These are phyloP conservation scores for Leucocoprinus birnbaumii DNA, from an alignment of 768 basidiomycete species.

Conservation along the genomic window DNA sequence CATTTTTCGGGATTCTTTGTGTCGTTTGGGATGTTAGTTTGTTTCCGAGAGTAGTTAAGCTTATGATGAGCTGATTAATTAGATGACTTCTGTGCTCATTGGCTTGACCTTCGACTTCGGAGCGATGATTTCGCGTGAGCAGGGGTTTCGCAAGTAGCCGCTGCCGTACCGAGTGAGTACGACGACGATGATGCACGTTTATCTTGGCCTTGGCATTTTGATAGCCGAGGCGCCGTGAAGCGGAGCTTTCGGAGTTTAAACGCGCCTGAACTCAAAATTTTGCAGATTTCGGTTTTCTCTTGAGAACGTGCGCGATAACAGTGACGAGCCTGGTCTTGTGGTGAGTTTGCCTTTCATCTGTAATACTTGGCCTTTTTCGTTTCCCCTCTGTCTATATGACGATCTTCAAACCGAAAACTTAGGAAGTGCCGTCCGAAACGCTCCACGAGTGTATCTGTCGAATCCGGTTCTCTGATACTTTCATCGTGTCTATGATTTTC, in stretches of 20 bases:
- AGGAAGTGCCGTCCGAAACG: slow-evolving; percentile 62
- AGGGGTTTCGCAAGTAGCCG: too few species aligned
- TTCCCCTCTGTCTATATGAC: slow-evolving; percentile 27
- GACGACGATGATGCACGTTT: too few species aligned
- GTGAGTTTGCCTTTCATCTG: not conserved
- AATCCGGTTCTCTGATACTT: slow-evolving; percentile 51
- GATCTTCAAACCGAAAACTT: slow-evolving; percentile 44
- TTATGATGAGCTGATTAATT: not conserved
- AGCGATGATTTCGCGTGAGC: too few species aligned
- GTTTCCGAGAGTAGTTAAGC: too few species aligned
- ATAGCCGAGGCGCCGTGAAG: not conserved
- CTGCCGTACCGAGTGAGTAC: too few species aligned
- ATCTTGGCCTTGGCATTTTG: too few species aligned
- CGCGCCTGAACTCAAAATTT: not conserved
- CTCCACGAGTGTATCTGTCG: slow-evolving; percentile 38
- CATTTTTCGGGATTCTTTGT: not conserved
- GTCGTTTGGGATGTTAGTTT: not conserved
- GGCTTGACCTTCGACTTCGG: too few species aligned
- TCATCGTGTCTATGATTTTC: slow-evolving; percentile 18
- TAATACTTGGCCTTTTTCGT: not conserved
- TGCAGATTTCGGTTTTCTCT: not conserved
- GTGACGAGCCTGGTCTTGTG: not conserved
- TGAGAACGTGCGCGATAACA: not conserved
- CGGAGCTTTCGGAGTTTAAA: slow-evolving; percentile 10
- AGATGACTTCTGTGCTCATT: too few species aligned